Evolutionary conservation across 495 filamentous ascomycete species (phyloP), one percentile per base, ranked within the genome.

Genomic region (Hypoxylon cercidicola): DNA sequence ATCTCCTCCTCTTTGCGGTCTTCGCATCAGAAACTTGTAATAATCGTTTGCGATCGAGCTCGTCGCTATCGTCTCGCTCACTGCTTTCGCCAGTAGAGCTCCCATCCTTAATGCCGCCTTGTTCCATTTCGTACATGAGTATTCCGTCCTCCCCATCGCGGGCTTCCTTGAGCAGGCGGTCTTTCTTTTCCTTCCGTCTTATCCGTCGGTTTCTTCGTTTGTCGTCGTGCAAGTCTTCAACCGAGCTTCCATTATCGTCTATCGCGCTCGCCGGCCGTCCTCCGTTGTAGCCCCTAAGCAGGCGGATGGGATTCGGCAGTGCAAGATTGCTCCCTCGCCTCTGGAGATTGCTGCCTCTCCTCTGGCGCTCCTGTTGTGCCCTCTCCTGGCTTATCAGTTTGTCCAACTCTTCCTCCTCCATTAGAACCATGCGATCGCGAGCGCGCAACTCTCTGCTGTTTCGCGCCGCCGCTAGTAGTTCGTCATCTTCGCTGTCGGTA

Each of bases 61-160:
- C 83, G 60, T 84, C 79, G 71, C 82, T 84, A 66, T 79, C 78
- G 16, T 84, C 83, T 8, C 81, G 75, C 23, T 85, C 84, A 68
- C 82, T 84, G 72, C 81, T 85, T 3, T 80, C 77, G 53, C 82
- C 82, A 0, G 82, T 83, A 5, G 70, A 73, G 57, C 79, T 81
- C 11, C 90, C 88, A 21, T 89, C 87, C 60, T 88, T 88, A 66
- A 87, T 85, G 6, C 87, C 85, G 13, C 92, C 89, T 68, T 92
- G 89, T 70, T 96, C 91, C 90, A 93, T 93, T 69, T 95, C 90
- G 71, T 90, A 91, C 88, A 96, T 91, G 72, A 94, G 76, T 69
- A 89, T 82, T 21, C 89, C 88, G 67, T 92, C 87, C 69, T 92
- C 89, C 6, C 82, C 84, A 41, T 82, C 73, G 64, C 83, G 64